Evolutionary conservation across 2,329 filamentous ascomycete genomes (phyloP), one percentile per base, ranked within the genome.

Genomic region (Lizonia empirigonia): DNA sequence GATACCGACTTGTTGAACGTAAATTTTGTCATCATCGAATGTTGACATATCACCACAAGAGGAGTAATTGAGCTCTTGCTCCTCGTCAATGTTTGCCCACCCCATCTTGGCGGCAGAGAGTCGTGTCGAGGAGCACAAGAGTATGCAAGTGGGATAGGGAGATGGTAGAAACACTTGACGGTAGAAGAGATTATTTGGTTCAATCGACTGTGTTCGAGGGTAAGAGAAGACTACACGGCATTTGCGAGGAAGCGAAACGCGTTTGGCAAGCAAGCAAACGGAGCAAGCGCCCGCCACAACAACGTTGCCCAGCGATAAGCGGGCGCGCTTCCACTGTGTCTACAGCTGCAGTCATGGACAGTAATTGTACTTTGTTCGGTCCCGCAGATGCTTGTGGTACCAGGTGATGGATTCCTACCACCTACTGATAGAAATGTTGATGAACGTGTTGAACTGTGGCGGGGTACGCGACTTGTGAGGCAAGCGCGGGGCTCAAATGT

Each of bases 21-120:
- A 29, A 7, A 53, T 24, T 5, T 7, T 35, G 35, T 59, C 49
- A 6, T 37, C 29, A n/a, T 35, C 45, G 19, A 52, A 55, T 2
- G 16, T 18, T 7, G 45, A 55, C 7, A 20, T 32, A 6, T 58
- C 56, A 18, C 60, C 44, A 33, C 42, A 51, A 5, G 55, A 59
- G 23, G 57, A 39, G 39, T 51, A 56, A 7, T 60, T 50, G 13
- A 59, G 53, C 35, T 47, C 49, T 15, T 67, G 53, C 39, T 62
- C 52, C 32, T 68, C 58, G 15, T 60, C 51, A 13, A 54, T 47
- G 13, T 51, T 38, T 12, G 47, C 57, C 58, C 60, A 64, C n/a
- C 40, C 38, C 64, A 64, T 68, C 30, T 23, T 49, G 18, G 12
- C 13, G 24, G 9, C 13, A 27, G 24, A 8, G 13, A 27, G 16